Conservation (phyloP, 768 basidiomycete genomes). For the Tremella mesenterica region DNA sequence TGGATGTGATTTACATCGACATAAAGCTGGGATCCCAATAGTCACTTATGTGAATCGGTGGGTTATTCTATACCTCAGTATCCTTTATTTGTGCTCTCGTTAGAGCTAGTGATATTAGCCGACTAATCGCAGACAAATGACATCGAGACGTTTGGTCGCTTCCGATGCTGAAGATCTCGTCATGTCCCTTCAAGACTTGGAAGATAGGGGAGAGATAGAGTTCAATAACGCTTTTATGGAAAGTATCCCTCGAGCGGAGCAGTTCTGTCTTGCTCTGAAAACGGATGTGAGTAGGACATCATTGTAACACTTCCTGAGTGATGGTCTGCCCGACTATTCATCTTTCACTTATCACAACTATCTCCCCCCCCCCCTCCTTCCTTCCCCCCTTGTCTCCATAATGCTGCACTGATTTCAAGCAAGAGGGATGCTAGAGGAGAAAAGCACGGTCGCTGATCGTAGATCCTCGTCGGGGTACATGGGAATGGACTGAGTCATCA, state of each 20-base stretch:
- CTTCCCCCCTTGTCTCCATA: too few relatives aligned
- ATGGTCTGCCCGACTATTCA: too few relatives aligned
- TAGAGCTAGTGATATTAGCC: not conserved
- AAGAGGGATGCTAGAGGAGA: not conserved
- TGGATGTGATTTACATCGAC: slow-evolving; percentile 15
- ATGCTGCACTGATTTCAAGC: too few relatives aligned
- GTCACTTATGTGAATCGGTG: slow-evolving; percentile 31
- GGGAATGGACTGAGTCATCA: slow-evolving; percentile 37
- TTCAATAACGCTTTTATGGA: slow-evolving; percentile 28
- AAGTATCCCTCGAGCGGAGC: slow-evolving; percentile 4
- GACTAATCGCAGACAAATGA: slow-evolving; percentile 12
- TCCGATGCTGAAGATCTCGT: slow-evolving; percentile 15
- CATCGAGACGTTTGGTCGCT: slow-evolving; percentile 13
- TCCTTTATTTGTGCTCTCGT: not conserved
- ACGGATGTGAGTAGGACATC: not conserved
- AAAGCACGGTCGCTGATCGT: not conserved
- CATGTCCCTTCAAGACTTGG: slow-evolving; percentile 13
- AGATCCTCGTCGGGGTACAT: slow-evolving; percentile 35
- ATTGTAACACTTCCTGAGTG: too few relatives aligned
- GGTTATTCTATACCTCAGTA: not conserved
- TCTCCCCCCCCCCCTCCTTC: too few relatives aligned
- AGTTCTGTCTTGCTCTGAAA: slow-evolving; percentile 5
- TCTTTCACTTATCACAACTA: too few relatives aligned
- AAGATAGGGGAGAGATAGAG: slow-evolving; percentile 21
- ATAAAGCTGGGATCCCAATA: slow-evolving; percentile 18